A percentile compares a stretch with the other conserved stretches of the same genome.
Evolutionary conservation across 164 flowering plant genomes (phyloP).

Genomic region (Vitis rotundifolia): DNA sequence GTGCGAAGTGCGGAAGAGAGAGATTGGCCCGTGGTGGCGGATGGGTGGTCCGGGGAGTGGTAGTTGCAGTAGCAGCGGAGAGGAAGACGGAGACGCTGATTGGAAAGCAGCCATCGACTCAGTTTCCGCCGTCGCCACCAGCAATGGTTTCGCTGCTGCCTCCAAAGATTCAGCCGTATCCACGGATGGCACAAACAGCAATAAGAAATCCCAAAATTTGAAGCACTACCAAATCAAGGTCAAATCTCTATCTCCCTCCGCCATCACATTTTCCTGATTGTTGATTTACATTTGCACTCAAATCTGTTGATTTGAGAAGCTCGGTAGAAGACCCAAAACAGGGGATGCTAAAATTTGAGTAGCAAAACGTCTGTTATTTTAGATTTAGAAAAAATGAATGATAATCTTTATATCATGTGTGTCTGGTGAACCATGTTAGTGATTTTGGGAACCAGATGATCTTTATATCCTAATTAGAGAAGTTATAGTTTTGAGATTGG

Average conservation of each 20-base stretch:
- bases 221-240: slow-evolving; percentile 86
- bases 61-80: slow-evolving; percentile 66
- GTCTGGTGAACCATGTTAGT: no score
- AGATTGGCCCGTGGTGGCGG: background rate
- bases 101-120: slow-evolving; percentile 86
- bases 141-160: slow-evolving; percentile 1
- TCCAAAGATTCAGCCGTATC: slow-evolving; percentile 9
- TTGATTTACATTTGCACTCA: background rate
- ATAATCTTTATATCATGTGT: no score
- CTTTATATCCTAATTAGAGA: no score
- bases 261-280: background rate
- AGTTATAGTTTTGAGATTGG: background rate
- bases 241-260: background rate
- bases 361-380: no score
- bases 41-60: slow-evolving; percentile 20
- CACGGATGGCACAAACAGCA: slow-evolving; percentile 8
- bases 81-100: slow-evolving; percentile 81
- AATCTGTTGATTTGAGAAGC: background rate
- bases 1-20: background rate
- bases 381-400: no score
- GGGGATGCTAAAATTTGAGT: no score
- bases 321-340: no score
- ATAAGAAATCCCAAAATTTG: slow-evolving; percentile 30
- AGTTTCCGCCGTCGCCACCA: slow-evolving; percentile 35
- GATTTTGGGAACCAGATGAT: no score